phyloP scores from a whole-genome alignment of 306 rosid species.

The Sechiopsis laciniata region DNA sequence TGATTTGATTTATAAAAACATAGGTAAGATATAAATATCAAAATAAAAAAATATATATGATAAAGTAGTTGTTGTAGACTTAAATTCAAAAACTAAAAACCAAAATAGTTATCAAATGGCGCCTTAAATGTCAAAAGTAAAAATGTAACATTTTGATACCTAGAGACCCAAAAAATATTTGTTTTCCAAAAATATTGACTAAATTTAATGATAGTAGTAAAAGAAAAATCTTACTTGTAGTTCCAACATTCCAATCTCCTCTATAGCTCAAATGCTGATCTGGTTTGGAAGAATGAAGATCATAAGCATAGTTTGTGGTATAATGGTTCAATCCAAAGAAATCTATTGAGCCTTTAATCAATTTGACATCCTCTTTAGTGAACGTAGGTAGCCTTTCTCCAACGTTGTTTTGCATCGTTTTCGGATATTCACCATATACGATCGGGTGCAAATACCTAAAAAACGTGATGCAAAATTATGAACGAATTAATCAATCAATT shows the following conservation, averaged over 20 bases:
- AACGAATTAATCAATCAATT: neutral
- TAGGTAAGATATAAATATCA: no score
- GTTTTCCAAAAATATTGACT: no score
- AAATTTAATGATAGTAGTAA: neutral
- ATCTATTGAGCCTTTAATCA: constrained; percentile 68
- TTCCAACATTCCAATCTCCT: constrained; percentile 66
- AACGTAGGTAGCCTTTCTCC: constrained; percentile 76
- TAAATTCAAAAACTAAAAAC: no score
- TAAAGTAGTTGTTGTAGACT: no score
- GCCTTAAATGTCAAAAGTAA: no score
- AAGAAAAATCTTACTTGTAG: constrained; percentile 48
- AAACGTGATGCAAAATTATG: neutral
- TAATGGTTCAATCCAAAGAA: constrained; percentile 73
- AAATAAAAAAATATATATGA: no score
- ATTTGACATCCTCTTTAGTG: constrained; percentile 55
- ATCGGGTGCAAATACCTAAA: constrained; percentile 78
- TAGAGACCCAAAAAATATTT: no score
- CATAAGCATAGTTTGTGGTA: constrained; percentile 53
- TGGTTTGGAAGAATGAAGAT: constrained; percentile 30
- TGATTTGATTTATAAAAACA: no score
- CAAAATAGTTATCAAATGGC: no score
- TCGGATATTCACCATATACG: constrained; percentile 81
- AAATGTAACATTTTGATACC: no score
- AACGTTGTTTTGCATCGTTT: constrained; percentile 55
- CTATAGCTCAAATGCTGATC: constrained; percentile 51